Conservation (phyloP, 2,329 filamentous ascomycete genomes). For the Scleromitrula shiraiana region DNA sequence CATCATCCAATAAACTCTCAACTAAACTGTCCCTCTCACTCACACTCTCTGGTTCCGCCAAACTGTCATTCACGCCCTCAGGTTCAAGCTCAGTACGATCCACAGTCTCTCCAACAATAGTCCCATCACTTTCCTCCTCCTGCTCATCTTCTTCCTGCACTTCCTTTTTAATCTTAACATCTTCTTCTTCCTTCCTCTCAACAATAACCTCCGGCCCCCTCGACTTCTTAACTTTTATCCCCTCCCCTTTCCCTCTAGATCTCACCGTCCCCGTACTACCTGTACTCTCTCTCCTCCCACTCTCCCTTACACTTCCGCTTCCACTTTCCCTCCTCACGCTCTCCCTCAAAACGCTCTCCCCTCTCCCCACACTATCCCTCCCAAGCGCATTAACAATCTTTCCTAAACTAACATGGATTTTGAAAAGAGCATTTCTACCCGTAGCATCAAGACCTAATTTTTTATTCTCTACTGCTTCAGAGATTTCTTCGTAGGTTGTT, state of each 20-base stretch:
- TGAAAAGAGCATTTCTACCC: constrained; percentile 57
- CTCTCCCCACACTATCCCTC: constrained; percentile 30
- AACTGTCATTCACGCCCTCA: too few relatives aligned
- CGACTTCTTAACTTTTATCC: not conserved
- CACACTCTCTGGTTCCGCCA: too few relatives aligned
- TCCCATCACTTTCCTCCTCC: constrained; percentile 1
- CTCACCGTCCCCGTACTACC: too few relatives aligned
- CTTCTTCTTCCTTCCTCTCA: not conserved
- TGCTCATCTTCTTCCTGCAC: too few relatives aligned
- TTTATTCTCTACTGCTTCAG: constrained; percentile 51
- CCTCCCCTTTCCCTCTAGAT: not conserved
- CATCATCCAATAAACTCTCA: constrained; percentile 7
- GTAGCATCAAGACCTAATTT: constrained; percentile 52
- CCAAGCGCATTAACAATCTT: constrained; percentile 58
- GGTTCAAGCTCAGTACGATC: too few relatives aligned
- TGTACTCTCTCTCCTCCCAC: constrained; percentile 1
- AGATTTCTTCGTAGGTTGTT: constrained; percentile 48
- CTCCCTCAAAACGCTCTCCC: constrained; percentile 2
- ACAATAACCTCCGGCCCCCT: constrained; percentile 2
- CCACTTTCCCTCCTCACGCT: not conserved
- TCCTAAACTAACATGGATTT: constrained; percentile 58
- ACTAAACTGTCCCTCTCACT: constrained; percentile 3
- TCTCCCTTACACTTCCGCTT: not conserved
- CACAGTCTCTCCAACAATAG: too few relatives aligned
- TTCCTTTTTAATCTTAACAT: too few relatives aligned